Conservation (phyloP, 495 filamentous ascomycete genomes). For the Talaromyces wortmannii region DNA sequence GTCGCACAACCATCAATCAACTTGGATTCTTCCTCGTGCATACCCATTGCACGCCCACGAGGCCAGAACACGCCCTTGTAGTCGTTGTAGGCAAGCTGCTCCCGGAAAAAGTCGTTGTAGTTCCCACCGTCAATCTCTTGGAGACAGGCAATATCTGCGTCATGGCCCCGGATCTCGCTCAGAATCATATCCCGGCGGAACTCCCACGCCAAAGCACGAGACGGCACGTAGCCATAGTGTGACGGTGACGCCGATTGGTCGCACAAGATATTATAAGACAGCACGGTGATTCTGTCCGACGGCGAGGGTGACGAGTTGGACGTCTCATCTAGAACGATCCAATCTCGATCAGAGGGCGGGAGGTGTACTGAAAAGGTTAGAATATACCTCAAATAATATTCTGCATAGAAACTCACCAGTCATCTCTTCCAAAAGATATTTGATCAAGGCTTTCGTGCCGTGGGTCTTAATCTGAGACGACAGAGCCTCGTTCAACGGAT, state of each 20-base stretch:
- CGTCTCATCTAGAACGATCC: conserved; percentile 60
- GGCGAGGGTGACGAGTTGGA: conserved; percentile 24
- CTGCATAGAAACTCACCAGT: conserved; percentile 52
- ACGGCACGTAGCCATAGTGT: conserved; percentile 84
- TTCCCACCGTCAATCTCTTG: conserved; percentile 89
- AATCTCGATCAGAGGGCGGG: conserved; percentile 69
- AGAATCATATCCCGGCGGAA: conserved; percentile 77
- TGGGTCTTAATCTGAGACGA: conserved; percentile 76
- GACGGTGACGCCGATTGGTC: conserved; percentile 78
- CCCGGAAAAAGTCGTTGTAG: conserved; percentile 82
- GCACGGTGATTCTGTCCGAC: conserved; percentile 63
- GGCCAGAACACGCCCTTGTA: conserved; percentile 93
- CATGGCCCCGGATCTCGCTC: conserved; percentile 67
- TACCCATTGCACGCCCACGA: conserved; percentile 78
- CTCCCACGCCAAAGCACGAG: conserved; percentile 73
- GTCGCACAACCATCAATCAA: conserved; percentile 91
- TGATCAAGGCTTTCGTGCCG: conserved; percentile 79
- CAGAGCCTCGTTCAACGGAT: conserved; percentile 65
- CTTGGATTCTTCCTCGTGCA: conserved; percentile 81
- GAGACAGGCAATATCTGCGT: conserved; percentile 83
- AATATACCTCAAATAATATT: conserved; percentile 2
- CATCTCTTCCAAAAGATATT: conserved; percentile 71
- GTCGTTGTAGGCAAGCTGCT: conserved; percentile 70
- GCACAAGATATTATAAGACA: conserved; percentile 93
- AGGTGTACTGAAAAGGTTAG: conserved; percentile 32